A percentile compares a stretch with the other conserved stretches of the same genome.
Evolutionary conservation across 768 basidiomycete genomes (phyloP).

Genomic region (Mycena belliarum): DNA sequence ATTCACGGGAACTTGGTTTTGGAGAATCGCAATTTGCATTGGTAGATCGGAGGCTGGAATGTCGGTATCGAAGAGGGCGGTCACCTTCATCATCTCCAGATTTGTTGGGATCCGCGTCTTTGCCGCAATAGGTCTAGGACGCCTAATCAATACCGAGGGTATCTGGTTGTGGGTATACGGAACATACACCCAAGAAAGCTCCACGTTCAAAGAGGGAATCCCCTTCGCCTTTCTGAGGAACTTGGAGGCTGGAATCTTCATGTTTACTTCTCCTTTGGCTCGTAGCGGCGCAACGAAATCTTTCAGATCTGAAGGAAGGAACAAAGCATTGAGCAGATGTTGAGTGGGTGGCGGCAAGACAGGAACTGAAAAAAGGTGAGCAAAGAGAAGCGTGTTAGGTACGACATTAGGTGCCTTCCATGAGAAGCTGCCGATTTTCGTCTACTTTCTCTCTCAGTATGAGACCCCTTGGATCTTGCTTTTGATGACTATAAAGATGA

Average conservation of each 20-base stretch:
- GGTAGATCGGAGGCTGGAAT: background rate
- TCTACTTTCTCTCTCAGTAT: conserved; percentile 61
- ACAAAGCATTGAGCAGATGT: conserved; percentile 34
- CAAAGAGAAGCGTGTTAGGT: background rate
- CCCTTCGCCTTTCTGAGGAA: conserved; percentile 61
- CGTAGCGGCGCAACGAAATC: conserved; percentile 30
- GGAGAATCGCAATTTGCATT: background rate
- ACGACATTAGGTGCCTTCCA: conserved; percentile 49
- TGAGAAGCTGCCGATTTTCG: conserved; percentile 42
- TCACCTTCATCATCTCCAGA: conserved; percentile 33
- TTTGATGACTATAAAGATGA: conserved; percentile 32
- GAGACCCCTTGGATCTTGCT: conserved; percentile 32
- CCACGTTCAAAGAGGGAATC: conserved; percentile 54
- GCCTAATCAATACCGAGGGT: background rate
- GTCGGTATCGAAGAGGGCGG: conserved; percentile 19
- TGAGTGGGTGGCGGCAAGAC: conserved; percentile 53
- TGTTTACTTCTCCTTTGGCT: conserved; percentile 5
- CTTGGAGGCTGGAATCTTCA: conserved; percentile 14
- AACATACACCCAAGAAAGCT: conserved; percentile 68
- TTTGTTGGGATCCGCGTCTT: conserved; percentile 37
- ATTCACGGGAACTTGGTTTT: background rate
- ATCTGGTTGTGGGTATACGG: background rate
- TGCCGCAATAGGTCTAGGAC: conserved; percentile 50
- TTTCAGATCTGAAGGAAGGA: conserved; percentile 34
- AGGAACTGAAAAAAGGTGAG: conserved; percentile 47